Evolutionary conservation across 2,329 filamentous ascomycete genomes (phyloP), one percentile per base, ranked within the genome.

Genomic region (Ploettnerulaceae sp.): DNA sequence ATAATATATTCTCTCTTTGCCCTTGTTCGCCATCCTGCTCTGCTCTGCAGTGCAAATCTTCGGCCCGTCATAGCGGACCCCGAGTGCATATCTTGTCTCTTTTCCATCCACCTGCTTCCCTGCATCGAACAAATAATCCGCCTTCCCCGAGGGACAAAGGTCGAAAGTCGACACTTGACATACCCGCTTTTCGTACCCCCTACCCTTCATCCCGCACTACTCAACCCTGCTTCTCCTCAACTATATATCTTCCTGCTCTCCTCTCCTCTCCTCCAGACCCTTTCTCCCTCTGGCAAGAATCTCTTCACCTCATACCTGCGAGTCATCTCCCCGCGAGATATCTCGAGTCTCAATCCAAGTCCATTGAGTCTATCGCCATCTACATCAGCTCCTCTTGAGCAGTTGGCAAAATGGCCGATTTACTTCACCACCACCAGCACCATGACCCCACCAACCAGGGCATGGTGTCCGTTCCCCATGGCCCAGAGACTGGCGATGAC

Each of bases 401-500:
- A n/a, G 4, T 33, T 12, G 45, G 39, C 45, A 54, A 45, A 18
- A 61, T 60, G 57, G 51, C 49, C 5, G 50, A 58, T 37, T 35
- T 43, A 12, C 38, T 62, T 11, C 53, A 56, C 22, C 48, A 57
- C 43, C 56, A 60, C 31, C 25, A 33, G 3, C 54, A 61, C 32
- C 61, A 62, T 33, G 50, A 61, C 18, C 60, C 61, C 5, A 55
- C 48, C 43, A 57, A 55, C 22, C 32, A 34, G 25, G 60, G 51
- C n/a, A 56, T 57, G 32, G 55, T 57, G 36, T 50, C 46, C 34
- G 51, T 49, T 26, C 62, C 62, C 40, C 61, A 63, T 37, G 61
- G 61, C 24, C 60, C 62, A 2, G 62, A 63, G 37, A 64, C 59
- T 0, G 61, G 62, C 8, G 59, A 58, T 18, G 59, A 63, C 24